A percentile compares a stretch with the other conserved stretches of the same genome.
Conservation (phyloP, 768 basidiomycete genomes). For the Mycena amicta region DNA sequence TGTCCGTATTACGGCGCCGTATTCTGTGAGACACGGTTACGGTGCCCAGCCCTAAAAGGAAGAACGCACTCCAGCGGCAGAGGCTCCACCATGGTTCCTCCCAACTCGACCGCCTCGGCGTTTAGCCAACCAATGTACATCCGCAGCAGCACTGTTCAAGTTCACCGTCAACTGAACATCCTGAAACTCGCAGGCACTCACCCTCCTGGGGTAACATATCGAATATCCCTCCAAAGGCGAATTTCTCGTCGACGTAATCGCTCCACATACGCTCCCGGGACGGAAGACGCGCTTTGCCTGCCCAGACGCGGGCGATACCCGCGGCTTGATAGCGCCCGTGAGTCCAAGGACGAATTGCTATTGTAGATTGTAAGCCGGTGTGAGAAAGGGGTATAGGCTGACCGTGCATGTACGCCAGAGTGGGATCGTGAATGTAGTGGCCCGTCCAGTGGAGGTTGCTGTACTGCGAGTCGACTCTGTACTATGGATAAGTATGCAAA, state of each 20-base stretch:
- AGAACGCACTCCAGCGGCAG: constrained; percentile 22
- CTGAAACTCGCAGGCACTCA: neutral
- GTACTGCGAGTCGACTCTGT: constrained; percentile 7
- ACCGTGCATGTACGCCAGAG: constrained; percentile 31
- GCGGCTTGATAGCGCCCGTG: constrained; percentile 17
- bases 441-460: constrained; percentile 29
- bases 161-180: neutral
- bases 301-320: constrained; percentile 28
- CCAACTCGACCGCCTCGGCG: constrained; percentile 25
- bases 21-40: neutral
- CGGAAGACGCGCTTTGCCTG: constrained; percentile 25
- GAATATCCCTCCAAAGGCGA: constrained; percentile 15
- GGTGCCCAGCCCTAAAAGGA: neutral
- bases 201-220: constrained; percentile 24
- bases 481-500: neutral
- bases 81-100: constrained; percentile 24
- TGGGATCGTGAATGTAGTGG: constrained; percentile 37
- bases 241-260: constrained; percentile 13
- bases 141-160: constrained; percentile 12
- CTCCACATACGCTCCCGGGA: constrained; percentile 18
- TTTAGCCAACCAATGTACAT: constrained; percentile 28
- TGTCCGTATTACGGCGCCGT: too few species aligned
- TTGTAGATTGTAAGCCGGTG: neutral
- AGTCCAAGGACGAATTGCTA: constrained; percentile 17
- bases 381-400: neutral